Conservation (phyloP, 257 asterid species). For the Petunia axillaris region DNA sequence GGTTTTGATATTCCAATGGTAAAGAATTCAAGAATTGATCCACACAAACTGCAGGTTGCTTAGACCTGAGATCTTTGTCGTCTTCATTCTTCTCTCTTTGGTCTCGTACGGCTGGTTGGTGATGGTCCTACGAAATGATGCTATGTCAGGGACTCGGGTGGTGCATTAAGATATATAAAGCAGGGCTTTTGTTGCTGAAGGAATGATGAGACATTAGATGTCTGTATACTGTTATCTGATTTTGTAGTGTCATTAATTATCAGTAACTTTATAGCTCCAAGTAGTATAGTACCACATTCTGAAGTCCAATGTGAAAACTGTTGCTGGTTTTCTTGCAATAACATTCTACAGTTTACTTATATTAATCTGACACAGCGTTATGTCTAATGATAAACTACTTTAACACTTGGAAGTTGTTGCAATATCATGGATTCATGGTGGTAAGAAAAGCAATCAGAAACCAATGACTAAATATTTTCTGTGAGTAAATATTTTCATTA, state of each 20-base stretch:
- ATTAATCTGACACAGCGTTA: too few relatives aligned
- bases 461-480: not conserved
- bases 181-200: conserved; percentile 14
- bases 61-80: not conserved
- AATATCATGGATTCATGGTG: too few relatives aligned
- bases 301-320: not conserved
- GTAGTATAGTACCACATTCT: not conserved
- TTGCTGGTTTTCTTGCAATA: not conserved
- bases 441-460: not conserved
- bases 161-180: not conserved
- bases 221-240: not conserved
- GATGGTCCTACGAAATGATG: not conserved
- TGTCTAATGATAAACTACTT: too few relatives aligned
- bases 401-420: too few relatives aligned
- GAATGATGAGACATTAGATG: not conserved
- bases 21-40: not conserved
- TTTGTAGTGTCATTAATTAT: not conserved
- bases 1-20: not conserved
- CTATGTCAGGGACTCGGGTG: not conserved
- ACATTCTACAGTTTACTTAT: not conserved
- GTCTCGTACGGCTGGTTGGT: not conserved
- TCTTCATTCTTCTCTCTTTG: too few relatives aligned
- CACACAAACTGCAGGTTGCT: not conserved
- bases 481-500: too few relatives aligned
- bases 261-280: not conserved